These are phyloP conservation scores for Spergularia marina DNA, from an alignment of 148 eudicot genomes.

Conservation along the genomic window DNA sequence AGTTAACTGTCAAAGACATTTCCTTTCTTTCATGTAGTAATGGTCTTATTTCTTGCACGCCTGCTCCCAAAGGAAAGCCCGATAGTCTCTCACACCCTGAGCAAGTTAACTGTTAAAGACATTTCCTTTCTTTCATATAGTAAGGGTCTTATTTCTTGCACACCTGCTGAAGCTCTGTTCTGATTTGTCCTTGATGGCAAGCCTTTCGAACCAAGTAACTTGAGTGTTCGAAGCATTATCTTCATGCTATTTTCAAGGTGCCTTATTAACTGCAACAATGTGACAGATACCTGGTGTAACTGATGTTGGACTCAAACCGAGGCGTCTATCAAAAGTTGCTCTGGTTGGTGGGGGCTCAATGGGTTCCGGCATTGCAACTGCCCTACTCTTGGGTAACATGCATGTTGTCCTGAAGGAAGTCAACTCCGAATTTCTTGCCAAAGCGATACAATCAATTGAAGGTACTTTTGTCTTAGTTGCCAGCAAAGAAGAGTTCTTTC, in stretches of 20 bases:
- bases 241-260: slow-evolving; percentile 3
- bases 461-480: slow-evolving; percentile 34
- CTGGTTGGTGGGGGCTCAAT: slow-evolving; percentile 94
- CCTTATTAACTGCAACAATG: slow-evolving; percentile 10
- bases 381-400: slow-evolving; percentile 62
- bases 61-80: too few species aligned
- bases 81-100: too few species aligned
- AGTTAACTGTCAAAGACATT: neutral
- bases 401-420: slow-evolving; percentile 81
- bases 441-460: slow-evolving; percentile 67
- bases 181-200: neutral
- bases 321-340: slow-evolving; percentile 73
- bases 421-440: slow-evolving; percentile 70
- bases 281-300: slow-evolving; percentile 85
- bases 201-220: neutral
- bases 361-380: slow-evolving; percentile 98
- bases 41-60: neutral
- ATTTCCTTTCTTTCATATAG: neutral
- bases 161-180: neutral
- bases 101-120: neutral
- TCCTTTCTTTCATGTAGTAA: too few species aligned
- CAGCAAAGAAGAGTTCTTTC: neutral
- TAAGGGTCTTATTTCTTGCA: neutral
- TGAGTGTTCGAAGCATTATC: neutral
- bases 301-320: slow-evolving; percentile 81